Evolutionary conservation across 1,139 yeast genomes (phyloP).

Genomic region (Scheffersomyces cryptocercus): DNA sequence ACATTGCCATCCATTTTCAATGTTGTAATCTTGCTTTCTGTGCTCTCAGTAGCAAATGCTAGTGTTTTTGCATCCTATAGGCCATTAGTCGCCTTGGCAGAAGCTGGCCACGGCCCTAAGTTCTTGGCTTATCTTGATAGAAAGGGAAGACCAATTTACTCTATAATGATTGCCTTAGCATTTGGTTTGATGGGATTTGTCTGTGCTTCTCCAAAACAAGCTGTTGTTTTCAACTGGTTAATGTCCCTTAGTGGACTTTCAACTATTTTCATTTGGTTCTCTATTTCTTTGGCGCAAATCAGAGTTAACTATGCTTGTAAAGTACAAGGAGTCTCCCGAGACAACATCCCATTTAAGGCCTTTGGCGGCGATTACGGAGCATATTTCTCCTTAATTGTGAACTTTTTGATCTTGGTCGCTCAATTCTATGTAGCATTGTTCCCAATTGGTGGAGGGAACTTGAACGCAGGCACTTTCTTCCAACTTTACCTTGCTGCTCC

Average conservation of each 20-base stretch:
- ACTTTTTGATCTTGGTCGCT: slow-evolving; percentile 29
- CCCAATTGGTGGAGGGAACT: slow-evolving; percentile 31
- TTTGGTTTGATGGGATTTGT: slow-evolving; percentile 14
- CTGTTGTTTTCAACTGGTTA: slow-evolving; percentile 36
- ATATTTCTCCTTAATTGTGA: slow-evolving; percentile 16
- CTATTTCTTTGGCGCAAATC: slow-evolving; percentile 21
- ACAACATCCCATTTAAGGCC: slow-evolving; percentile 12
- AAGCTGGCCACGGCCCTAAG: slow-evolving; percentile 34
- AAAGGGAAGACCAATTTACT: slow-evolving; percentile 31
- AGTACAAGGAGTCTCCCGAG: slow-evolving; percentile 14
- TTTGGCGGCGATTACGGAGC: slow-evolving; percentile 17
- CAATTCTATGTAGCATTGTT: slow-evolving; percentile 44
- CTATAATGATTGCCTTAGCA: slow-evolving; percentile 23
- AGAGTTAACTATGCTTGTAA: slow-evolving; percentile 22
- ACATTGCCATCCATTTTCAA: slow-evolving; percentile 35
- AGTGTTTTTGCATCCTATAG: slow-evolving; percentile 35
- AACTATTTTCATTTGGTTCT: slow-evolving; percentile 41
- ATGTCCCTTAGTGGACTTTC: slow-evolving; percentile 42
- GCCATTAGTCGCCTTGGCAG: slow-evolving; percentile 33
- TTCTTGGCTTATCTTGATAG: slow-evolving; percentile 29
- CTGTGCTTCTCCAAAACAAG: slow-evolving; percentile 12
- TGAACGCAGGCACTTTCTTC: slow-evolving; percentile 47
- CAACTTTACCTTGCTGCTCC: slow-evolving; percentile 56
- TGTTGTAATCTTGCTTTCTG: slow-evolving; percentile 32
- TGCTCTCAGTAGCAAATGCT: slow-evolving; percentile 35